Conservation (phyloP, 306 rosid species). For the Elaeagnus macrophylla region DNA sequence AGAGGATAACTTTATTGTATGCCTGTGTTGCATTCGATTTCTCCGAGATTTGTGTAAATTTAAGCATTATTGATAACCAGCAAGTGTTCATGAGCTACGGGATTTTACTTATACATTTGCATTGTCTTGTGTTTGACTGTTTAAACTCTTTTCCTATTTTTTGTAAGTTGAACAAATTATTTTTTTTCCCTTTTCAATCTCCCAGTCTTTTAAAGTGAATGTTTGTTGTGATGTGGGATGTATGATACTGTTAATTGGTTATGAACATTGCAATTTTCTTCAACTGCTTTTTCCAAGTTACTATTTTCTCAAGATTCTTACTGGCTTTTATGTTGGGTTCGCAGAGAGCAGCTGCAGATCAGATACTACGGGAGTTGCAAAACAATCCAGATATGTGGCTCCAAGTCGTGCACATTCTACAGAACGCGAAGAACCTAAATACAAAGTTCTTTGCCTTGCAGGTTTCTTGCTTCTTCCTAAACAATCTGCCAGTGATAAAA, state of each 20-base stretch:
- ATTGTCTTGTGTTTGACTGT: no score
- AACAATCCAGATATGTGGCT: constrained; percentile 95
- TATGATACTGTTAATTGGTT: no score
- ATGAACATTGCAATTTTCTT: neutral
- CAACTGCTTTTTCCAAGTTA: neutral
- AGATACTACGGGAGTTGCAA: constrained; percentile 81
- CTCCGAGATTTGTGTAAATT: no score
- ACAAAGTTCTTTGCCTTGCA: constrained; percentile 97
- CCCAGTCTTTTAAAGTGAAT: no score
- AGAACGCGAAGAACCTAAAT: constrained; percentile 63
- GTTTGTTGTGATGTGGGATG: neutral
- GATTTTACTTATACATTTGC: no score
- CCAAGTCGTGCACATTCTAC: constrained; percentile 94
- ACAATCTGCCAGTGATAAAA: neutral
- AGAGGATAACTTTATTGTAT: no score
- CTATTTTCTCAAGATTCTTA: neutral
- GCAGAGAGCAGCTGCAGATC: constrained; percentile 95
- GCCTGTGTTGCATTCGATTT: no score
- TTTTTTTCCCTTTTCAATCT: no score
- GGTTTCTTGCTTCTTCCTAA: constrained; percentile 36
- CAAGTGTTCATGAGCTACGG: no score
- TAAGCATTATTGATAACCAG: no score
- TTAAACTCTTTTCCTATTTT: no score
- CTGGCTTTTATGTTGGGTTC: neutral
- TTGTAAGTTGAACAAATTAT: no score